Evolutionary conservation across 176 grass and related monocot genomes (phyloP), one percentile per base, ranked within the genome.

Genomic region (Carex littledalei): DNA sequence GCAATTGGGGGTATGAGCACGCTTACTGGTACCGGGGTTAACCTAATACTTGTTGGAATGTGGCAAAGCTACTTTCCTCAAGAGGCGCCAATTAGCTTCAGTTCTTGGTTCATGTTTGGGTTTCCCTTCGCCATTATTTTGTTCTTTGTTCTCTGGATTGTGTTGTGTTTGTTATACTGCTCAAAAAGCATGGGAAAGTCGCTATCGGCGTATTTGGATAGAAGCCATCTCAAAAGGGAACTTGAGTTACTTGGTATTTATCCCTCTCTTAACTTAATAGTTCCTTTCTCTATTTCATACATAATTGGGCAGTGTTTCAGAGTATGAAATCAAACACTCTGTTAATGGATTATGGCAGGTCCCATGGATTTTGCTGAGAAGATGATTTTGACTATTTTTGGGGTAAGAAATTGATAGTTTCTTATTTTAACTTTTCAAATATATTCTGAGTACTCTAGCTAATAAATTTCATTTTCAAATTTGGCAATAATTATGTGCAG

Each of bases 1-100:
- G 84, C 89, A 0, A 82, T 97, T 39, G 94, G 94, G 11, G 94
- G 94, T 21, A 93, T 92, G 84, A 84, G 82, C 32, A 97, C 94
- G n/a, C 74, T 94, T 35, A 92, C 91, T 5, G 94, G 94, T 67
- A 97, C 91, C 0, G 96, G 96, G 2, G 96, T 94, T 9, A 99
- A 99, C 81, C 89, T 99, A 84, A 99, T 99, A 62, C 87, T 99
- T 31, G 88, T 95, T 15, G 93, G 93, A 74, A 99, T 99, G 88
- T 99, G 96, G 90, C 79, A 81, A 26, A 69, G 83, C 20, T 95
- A 92, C 85, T 99, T 90, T 81, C 96, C 96, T 54, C 75, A 94
- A 16, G 84, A 90, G 59, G 14, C 79, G 50, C 84, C 86, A 49
- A 97, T 97, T 43, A 91, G 89, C 78, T 95, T 98, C 89, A 98